A percentile compares a stretch with the other conserved stretches of the same genome.
phyloP scores from a whole-genome alignment of 805 yeast genomes.

The Nakazawaea ambrosiae region DNA sequence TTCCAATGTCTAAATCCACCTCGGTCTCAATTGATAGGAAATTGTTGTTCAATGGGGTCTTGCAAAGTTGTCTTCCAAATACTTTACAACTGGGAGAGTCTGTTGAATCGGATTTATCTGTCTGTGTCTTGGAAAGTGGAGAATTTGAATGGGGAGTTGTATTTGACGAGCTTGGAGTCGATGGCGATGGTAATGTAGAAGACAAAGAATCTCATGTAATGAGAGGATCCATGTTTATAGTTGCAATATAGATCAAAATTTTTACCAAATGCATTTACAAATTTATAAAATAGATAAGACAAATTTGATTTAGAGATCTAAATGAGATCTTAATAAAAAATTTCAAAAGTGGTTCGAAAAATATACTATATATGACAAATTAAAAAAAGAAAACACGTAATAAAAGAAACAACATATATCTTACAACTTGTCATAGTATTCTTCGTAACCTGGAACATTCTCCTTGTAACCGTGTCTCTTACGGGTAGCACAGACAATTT shows the following conservation, averaged over 20 bases:
- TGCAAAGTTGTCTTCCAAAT: conserved; percentile 47
- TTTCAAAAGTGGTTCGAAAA: too few species aligned
- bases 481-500: conserved; percentile 57
- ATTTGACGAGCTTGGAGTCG: conserved; percentile 36
- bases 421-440: conserved; percentile 92
- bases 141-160: conserved; percentile 75
- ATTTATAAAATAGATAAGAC: conserved; percentile 1
- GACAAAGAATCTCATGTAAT: conserved; percentile 3
- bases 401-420: too few species aligned
- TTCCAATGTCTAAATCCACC: conserved; percentile 34
- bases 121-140: conserved; percentile 68
- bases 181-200: conserved; percentile 13
- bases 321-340: conserved; percentile 1
- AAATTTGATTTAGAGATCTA: conserved; percentile 5
- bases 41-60: conserved; percentile 64
- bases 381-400: too few species aligned
- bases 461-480: conserved; percentile 97
- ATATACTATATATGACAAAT: too few species aligned
- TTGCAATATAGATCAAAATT: too few species aligned
- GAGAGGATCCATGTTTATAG: conserved; percentile 6
- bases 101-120: conserved; percentile 40
- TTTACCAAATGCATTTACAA: background rate
- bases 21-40: conserved; percentile 42
- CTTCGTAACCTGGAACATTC: conserved; percentile 98
- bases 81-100: conserved; percentile 36